Evolutionary conservation across 345 rosid species (phyloP).

Genomic region (Rubroshorea leprosula): DNA sequence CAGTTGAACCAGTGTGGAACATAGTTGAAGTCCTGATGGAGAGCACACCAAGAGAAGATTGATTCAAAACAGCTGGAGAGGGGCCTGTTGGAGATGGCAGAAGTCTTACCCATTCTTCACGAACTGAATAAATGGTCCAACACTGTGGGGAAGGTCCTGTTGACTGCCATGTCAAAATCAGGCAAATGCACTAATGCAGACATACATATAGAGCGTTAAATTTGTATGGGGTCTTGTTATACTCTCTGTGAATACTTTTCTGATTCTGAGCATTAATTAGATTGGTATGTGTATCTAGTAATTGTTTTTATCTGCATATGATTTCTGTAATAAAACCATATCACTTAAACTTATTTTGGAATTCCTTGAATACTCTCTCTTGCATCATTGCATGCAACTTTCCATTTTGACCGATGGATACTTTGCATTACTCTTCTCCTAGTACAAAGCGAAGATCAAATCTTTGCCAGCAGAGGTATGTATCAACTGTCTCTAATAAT

Average conservation of each 20-base stretch:
- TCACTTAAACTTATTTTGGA: too few species aligned
- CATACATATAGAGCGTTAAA: constrained; percentile 15
- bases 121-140: constrained; percentile 19
- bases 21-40: constrained; percentile 19
- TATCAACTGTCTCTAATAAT: constrained; percentile 9
- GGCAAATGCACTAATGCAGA: constrained; percentile 18
- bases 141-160: constrained; percentile 17
- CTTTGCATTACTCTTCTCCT: constrained; percentile 18
- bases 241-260: background rate
- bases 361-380: constrained; percentile 13
- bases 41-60: constrained; percentile 21
- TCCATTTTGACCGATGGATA: constrained; percentile 18
- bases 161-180: constrained; percentile 23
- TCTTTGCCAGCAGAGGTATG: constrained; percentile 6
- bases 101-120: constrained; percentile 15
- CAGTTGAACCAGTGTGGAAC: constrained; percentile 10
- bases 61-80: constrained; percentile 17
- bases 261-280: background rate
- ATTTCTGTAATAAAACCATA: background rate
- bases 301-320: background rate
- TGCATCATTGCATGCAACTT: constrained; percentile 1
- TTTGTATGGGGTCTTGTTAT: background rate
- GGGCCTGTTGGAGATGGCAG: constrained; percentile 14
- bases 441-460: constrained; percentile 18
- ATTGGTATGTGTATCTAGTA: constrained; percentile 1